Conservation (phyloP, 2,329 filamentous ascomycete species). For the Colletotrichum shisoi region DNA sequence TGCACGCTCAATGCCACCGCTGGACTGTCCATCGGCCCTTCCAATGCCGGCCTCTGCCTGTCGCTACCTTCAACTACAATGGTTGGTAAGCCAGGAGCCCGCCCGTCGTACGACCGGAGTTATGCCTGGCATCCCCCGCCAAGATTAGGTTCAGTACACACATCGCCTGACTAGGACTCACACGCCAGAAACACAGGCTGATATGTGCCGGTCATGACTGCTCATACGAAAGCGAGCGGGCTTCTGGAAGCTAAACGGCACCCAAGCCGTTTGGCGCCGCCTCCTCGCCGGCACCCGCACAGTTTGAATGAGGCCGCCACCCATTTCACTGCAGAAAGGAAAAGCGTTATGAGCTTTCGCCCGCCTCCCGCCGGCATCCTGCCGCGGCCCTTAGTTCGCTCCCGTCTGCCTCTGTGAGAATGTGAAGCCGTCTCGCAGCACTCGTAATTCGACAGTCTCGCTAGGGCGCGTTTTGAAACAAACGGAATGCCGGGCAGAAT, state of each 20-base stretch:
- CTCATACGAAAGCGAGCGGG: not conserved
- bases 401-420: not conserved
- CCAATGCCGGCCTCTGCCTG: not conserved
- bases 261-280: slow-evolving; percentile 6
- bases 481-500: not conserved
- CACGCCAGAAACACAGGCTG: not conserved
- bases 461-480: not conserved
- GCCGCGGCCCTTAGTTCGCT: not conserved
- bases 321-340: not conserved
- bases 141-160: slow-evolving; percentile 12
- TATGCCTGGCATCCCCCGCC: slow-evolving; percentile 4
- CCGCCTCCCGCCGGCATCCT: slow-evolving; percentile 22
- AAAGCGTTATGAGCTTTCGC: not conserved
- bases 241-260: slow-evolving; percentile 13
- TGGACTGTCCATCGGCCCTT: not conserved
- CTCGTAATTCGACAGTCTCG: not conserved
- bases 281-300: slow-evolving; percentile 11
- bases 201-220: not conserved
- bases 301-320: not conserved
- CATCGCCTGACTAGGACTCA: slow-evolving; percentile 21
- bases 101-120: slow-evolving; percentile 1
- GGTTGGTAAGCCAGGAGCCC: not conserved
- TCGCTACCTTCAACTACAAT: not conserved
- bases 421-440: not conserved
- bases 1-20: not conserved